phyloP scores from a whole-genome alignment of 2,329 filamentous ascomycete species.

The Fusarium sp. region DNA sequence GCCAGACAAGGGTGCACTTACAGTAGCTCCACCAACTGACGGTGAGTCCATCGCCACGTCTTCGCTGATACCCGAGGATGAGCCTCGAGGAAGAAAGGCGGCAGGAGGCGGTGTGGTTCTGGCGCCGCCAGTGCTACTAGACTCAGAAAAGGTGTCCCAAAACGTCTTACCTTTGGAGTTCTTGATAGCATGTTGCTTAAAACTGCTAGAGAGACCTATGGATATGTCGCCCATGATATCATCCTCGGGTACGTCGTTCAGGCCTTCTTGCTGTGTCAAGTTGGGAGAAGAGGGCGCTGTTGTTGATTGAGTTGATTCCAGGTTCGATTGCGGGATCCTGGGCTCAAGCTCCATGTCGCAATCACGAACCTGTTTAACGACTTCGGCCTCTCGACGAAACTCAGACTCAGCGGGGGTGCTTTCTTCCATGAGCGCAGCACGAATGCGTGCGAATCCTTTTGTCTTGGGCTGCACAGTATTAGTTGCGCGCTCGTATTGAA shows the following conservation, averaged over 20 bases:
- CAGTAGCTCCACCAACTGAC: conserved; percentile 51
- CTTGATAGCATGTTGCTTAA: conserved; percentile 77
- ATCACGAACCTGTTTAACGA: conserved; percentile 93
- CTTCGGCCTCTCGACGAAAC: conserved; percentile 89
- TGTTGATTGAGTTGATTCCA: conserved; percentile 58
- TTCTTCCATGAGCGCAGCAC: conserved; percentile 89
- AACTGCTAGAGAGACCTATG: conserved; percentile 67
- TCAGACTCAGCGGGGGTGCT: conserved; percentile 87
- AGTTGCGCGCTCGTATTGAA: conserved; percentile 30
- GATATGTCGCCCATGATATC: conserved; percentile 68
- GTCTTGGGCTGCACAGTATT: conserved; percentile 79
- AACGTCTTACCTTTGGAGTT: conserved; percentile 75
- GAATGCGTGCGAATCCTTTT: conserved; percentile 92
- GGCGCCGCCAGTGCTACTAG: conserved; percentile 61
- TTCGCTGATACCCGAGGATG: conserved; percentile 71
- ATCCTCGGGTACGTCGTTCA: conserved; percentile 78
- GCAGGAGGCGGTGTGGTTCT: conserved; percentile 73
- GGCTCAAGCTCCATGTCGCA: conserved; percentile 75
- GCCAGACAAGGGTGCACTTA: conserved; percentile 30
- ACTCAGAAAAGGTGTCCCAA: conserved; percentile 83
- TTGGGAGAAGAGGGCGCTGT: conserved; percentile 76
- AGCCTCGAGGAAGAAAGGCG: conserved; percentile 66
- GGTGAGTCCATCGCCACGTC: conserved; percentile 80
- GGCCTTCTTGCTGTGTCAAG: conserved; percentile 68
- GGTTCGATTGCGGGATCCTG: conserved; percentile 48